Percentiles rank a stretch among this genome's conserved stretches.
These are phyloP conservation scores for Myxozyma kluyveri DNA, from an alignment of 805 yeast species.

Conservation along the genomic window DNA sequence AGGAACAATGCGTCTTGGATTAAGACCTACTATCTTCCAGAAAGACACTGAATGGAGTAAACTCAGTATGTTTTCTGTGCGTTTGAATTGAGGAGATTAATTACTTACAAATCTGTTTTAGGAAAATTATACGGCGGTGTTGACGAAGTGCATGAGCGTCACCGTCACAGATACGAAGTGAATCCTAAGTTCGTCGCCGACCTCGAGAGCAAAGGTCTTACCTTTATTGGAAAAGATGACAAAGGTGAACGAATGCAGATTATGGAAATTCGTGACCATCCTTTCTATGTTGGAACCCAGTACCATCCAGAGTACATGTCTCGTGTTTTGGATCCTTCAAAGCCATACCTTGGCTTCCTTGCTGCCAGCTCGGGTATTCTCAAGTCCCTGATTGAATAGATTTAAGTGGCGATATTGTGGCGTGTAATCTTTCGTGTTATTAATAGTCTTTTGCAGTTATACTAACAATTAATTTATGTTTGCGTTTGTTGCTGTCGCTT, in stretches of 20 bases:
- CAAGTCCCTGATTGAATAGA: slow-evolving; percentile 60
- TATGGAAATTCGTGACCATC: slow-evolving; percentile 80
- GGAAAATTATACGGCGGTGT: slow-evolving; percentile 69
- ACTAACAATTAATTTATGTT: too few relatives aligned
- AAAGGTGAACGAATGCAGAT: slow-evolving; percentile 89
- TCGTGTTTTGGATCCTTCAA: slow-evolving; percentile 92
- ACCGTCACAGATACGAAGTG: slow-evolving; percentile 97
- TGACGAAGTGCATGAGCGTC: slow-evolving; percentile 79
- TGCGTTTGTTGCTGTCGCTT: too few relatives aligned
- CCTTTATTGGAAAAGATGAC: slow-evolving; percentile 93
- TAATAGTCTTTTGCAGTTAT: too few relatives aligned
- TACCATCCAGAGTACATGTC: slow-evolving; percentile 98
- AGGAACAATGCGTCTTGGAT: slow-evolving; percentile 98
- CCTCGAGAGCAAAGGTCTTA: slow-evolving; percentile 75
- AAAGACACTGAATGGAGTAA: slow-evolving; percentile 62
- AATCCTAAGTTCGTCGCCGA: slow-evolving; percentile 74
- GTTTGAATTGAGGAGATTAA: slow-evolving; percentile 83
- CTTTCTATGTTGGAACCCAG: slow-evolving; percentile 91
- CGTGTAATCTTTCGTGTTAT: too few relatives aligned
- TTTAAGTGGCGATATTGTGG: too few relatives aligned
- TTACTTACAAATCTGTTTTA: slow-evolving; percentile 63
- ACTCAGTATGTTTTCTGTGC: slow-evolving; percentile 66
- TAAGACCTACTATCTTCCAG: slow-evolving; percentile 83
- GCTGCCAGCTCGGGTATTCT: slow-evolving; percentile 90
- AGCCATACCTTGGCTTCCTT: slow-evolving; percentile 92